These are phyloP conservation scores for Aspergillus ruber DNA, from an alignment of 2,329 filamentous ascomycete species.

Conservation along the genomic window DNA sequence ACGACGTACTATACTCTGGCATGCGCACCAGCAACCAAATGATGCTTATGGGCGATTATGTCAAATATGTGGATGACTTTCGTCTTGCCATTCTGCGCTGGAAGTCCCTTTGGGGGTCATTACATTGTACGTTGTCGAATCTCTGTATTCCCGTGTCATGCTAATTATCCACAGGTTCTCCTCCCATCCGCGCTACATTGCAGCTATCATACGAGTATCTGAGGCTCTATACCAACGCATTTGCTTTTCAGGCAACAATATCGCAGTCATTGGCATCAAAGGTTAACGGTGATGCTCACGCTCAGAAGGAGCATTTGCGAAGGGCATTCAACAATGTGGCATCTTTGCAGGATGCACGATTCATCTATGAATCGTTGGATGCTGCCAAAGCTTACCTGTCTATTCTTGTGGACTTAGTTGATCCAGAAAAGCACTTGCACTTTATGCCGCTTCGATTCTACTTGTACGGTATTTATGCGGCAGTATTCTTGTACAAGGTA, in stretches of 20 bases:
- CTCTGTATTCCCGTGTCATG: neutral
- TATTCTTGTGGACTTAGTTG: constrained; percentile 54
- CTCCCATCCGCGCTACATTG: constrained; percentile 60
- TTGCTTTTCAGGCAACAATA: constrained; percentile 66
- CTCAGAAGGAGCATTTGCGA: constrained; percentile 35
- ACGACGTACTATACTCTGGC: constrained; percentile 67
- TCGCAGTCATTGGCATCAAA: constrained; percentile 44
- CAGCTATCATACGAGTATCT: constrained; percentile 67
- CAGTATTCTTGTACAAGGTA: constrained; percentile 61
- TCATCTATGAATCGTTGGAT: constrained; percentile 61
- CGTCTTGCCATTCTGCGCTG: constrained; percentile 61
- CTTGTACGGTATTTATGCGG: constrained; percentile 57
- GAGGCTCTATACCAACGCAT: constrained; percentile 67
- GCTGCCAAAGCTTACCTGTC: constrained; percentile 57
- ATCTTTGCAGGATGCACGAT: constrained; percentile 56
- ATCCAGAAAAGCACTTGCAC: constrained; percentile 53
- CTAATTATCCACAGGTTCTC: constrained; percentile 45
- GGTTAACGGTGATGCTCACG: constrained; percentile 28
- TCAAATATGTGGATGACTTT: constrained; percentile 70
- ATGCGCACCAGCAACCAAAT: constrained; percentile 63
- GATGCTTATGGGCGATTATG: constrained; percentile 65
- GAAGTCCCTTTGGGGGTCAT: constrained; percentile 63
- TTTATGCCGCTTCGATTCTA: constrained; percentile 62
- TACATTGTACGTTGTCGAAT: constrained; percentile 48
- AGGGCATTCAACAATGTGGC: constrained; percentile 50